A percentile compares a stretch with the other conserved stretches of the same genome.
These are phyloP conservation scores for Pythium inflatum DNA, from an alignment of 352 stramenopile genomes.

Conservation along the genomic window DNA sequence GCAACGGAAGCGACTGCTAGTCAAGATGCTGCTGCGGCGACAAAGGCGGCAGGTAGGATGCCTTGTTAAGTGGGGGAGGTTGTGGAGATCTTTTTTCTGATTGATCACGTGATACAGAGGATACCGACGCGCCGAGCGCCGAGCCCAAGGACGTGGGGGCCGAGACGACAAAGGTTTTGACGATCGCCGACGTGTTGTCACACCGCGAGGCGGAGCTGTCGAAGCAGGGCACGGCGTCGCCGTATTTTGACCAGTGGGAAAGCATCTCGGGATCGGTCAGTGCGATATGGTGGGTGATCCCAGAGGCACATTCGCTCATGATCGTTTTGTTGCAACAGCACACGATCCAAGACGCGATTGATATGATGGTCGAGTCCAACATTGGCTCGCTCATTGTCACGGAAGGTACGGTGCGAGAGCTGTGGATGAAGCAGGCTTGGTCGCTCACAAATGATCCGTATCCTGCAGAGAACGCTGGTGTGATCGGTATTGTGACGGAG, in stretches of 20 bases:
- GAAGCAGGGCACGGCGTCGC: constrained; percentile 34
- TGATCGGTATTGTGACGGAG: constrained; percentile 86
- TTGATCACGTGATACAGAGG: constrained; percentile 10
- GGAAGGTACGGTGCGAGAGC: constrained; percentile 47
- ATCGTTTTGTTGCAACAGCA: no score
- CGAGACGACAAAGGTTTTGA: constrained; percentile 69
- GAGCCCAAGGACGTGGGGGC: constrained; percentile 59
- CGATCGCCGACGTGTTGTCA: constrained; percentile 73
- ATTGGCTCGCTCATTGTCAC: constrained; percentile 84
- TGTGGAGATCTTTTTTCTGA: no score
- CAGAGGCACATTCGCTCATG: no score
- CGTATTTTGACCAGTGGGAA: constrained; percentile 75
- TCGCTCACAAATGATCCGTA: background rate
- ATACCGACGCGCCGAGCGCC: constrained; percentile 34
- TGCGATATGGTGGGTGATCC: background rate
- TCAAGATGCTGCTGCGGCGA: background rate
- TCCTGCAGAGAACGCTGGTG: constrained; percentile 49
- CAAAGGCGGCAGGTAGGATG: constrained; percentile 1
- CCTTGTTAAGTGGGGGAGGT: no score
- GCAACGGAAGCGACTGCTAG: background rate
- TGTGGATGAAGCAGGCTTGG: background rate
- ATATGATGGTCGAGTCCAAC: constrained; percentile 80
- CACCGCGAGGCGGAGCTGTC: constrained; percentile 56
- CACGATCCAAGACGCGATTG: constrained; percentile 74
- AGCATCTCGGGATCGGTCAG: constrained; percentile 68